phyloP scores from a whole-genome alignment of 2,329 filamentous ascomycete species.

The Lanzia echinophila region DNA sequence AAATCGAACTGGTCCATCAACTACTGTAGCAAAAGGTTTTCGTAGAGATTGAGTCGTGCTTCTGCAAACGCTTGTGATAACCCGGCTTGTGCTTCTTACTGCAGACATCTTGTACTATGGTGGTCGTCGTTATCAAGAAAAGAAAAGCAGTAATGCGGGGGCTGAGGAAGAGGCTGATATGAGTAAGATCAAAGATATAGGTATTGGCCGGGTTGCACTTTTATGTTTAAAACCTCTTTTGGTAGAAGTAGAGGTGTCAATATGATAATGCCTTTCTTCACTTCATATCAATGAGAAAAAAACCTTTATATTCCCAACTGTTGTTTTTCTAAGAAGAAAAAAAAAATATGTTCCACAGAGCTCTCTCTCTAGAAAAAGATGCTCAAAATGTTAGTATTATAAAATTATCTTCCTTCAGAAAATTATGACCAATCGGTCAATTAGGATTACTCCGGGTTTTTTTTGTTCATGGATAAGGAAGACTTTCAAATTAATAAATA shows the following conservation, averaged over 20 bases:
- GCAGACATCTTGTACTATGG: conserved; percentile 14
- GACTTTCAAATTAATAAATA: not conserved
- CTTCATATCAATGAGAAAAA: too few relatives aligned
- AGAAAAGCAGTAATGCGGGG: not conserved
- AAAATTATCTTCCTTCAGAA: conserved; percentile 3
- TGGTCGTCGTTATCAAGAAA: not conserved
- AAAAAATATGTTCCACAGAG: not conserved
- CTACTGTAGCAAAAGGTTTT: conserved; percentile 10
- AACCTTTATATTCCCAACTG: too few relatives aligned
- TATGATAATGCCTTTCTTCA: not conserved
- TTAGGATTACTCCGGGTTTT: not conserved
- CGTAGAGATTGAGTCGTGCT: conserved; percentile 11
- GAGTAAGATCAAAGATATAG: not conserved
- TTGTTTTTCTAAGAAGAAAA: too few relatives aligned
- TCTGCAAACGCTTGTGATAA: conserved; percentile 9
- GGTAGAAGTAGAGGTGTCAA: not conserved
- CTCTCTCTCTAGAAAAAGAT: not conserved
- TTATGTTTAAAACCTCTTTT: not conserved
- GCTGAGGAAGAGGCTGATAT: not conserved
- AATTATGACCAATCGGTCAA: conserved; percentile 7
- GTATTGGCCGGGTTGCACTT: not conserved
- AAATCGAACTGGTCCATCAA: conserved; percentile 6
- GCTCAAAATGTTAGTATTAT: not conserved
- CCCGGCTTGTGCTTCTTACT: conserved; percentile 7
- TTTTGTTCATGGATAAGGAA: conserved; percentile 3